Evolutionary conservation across 2,329 filamentous ascomycete genomes (phyloP).

Genomic region (Plectosphaerella sp.): DNA sequence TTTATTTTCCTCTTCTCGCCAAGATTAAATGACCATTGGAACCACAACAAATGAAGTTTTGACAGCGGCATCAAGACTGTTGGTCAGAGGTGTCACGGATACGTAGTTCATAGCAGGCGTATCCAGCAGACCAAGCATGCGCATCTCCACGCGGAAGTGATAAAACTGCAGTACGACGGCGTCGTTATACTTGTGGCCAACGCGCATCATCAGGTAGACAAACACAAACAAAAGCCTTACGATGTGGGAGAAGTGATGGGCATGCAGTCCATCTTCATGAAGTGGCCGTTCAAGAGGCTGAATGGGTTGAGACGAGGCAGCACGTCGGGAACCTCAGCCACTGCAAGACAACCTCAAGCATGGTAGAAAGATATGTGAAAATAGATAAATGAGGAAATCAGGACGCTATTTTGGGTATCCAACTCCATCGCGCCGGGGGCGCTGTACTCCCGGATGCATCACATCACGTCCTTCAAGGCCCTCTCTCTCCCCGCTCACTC

Average conservation of each 20-base stretch:
- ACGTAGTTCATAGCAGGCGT: too few species aligned
- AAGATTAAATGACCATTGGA: too few species aligned
- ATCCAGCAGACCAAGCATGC: conserved; percentile 1
- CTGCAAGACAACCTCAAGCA: too few species aligned
- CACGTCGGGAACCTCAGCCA: conserved; percentile 5
- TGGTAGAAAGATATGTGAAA: too few species aligned
- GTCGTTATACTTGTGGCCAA: conserved; percentile 35
- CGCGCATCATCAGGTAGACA: conserved; percentile 44
- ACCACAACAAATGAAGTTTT: too few species aligned
- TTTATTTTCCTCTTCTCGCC: too few species aligned
- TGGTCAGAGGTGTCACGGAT: too few species aligned
- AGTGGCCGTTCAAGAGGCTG: conserved; percentile 44
- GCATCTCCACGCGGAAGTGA: conserved; percentile 48
- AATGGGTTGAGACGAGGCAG: conserved; percentile 54
- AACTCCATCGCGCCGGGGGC: too few species aligned
- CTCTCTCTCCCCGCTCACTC: too few species aligned
- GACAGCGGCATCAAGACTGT: too few species aligned
- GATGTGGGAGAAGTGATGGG: conserved; percentile 55
- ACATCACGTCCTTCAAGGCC: background rate
- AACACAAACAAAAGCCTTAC: conserved; percentile 59
- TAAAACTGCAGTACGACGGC: conserved; percentile 53
- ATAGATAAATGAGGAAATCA: too few species aligned
- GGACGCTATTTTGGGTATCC: background rate
- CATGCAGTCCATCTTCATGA: conserved; percentile 48
- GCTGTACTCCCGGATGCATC: background rate